Evolutionary conservation across 306 rosid genomes (phyloP), one percentile per base, ranked within the genome.

Genomic region (Bauhinia variegata): DNA sequence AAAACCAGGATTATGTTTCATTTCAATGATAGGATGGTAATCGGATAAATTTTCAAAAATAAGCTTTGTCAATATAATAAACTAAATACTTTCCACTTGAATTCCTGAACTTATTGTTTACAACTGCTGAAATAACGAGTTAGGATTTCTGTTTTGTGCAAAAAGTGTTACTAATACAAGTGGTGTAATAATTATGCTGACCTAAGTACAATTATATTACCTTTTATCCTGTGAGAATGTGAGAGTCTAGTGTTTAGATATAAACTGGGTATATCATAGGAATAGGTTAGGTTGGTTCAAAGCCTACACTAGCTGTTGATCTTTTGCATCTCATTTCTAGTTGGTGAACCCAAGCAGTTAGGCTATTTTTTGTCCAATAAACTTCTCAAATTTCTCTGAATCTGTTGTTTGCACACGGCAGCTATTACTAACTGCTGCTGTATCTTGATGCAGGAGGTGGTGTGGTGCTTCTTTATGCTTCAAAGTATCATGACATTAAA

Each of bases 381-480:
- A 23, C 28, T 23, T 23, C 28, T 23, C 28, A 23, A 23, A 37
- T 68, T 11, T 44, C 6, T 43, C 43, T 62, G 55, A 50, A 11
- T 4, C 18, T 64, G 28, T 41, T 14, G 46, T 50, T 44, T 37
- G 33, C 67, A 65, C 13, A 78, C 47, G 3, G 47, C 2, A 60
- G 23, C 62, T 56, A 38, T 23, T 51, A 54, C 16, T 18, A 57
- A n/a, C 28, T 66, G 54, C 70, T 79, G 49, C 17, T 58, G 47
- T 39, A 11, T 41, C 72, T 3, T 54, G 57, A 15, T 66, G 52
- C 84, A 91, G 97, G 96, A 70, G 93, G 91, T 38, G 70, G 73
- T 23, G 78, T 78, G 54, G 97, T 81, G 70, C 89, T 91, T 16
- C 83, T 86, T 6, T 85, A 86, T 81, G 84, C 96, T 51, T 85